A percentile compares a stretch with the other conserved stretches of the same genome.
phyloP scores from a whole-genome alignment of 805 yeast genomes.

The Wickerhamomyces chaumierensis region DNA sequence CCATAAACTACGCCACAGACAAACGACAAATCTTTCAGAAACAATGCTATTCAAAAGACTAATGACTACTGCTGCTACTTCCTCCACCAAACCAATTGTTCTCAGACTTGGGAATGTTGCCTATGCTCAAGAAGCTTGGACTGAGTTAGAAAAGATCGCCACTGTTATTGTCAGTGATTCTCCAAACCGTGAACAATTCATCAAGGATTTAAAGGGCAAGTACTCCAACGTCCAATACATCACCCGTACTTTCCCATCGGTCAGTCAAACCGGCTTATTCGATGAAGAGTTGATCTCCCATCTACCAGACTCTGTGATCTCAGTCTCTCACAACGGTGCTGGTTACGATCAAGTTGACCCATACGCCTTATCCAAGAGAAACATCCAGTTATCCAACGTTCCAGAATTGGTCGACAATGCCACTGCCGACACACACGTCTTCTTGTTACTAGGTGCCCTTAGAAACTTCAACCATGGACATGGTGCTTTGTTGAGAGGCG shows the following conservation, averaged over 20 bases:
- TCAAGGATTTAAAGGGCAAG: conserved; percentile 22
- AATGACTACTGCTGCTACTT: conserved; percentile 1
- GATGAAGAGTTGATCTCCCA: conserved; percentile 47
- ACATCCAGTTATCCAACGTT: conserved; percentile 57
- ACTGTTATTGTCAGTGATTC: conserved; percentile 37
- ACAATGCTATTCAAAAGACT: background rate
- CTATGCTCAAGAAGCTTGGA: conserved; percentile 61
- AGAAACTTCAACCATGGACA: conserved; percentile 59
- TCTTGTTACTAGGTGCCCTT: conserved; percentile 47
- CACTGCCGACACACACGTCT: conserved; percentile 65
- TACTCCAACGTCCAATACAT: conserved; percentile 24
- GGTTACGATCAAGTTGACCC: conserved; percentile 68
- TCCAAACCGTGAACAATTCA: conserved; percentile 24
- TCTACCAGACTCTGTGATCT: conserved; percentile 42
- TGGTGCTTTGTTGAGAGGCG: conserved; percentile 39
- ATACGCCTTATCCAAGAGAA: conserved; percentile 34
- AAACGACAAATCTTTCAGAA: background rate
- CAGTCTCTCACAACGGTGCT: conserved; percentile 58
- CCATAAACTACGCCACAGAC: too few species aligned
- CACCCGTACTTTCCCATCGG: conserved; percentile 43
- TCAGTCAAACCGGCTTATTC: conserved; percentile 45
- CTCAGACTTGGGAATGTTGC: conserved; percentile 52
- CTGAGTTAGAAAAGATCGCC: conserved; percentile 30
- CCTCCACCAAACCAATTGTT: conserved; percentile 38
- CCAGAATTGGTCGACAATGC: conserved; percentile 59